A percentile compares a stretch with the other conserved stretches of the same genome.
Conservation (phyloP, 257 asterid genomes). For the Solanum pinnatisectum region DNA sequence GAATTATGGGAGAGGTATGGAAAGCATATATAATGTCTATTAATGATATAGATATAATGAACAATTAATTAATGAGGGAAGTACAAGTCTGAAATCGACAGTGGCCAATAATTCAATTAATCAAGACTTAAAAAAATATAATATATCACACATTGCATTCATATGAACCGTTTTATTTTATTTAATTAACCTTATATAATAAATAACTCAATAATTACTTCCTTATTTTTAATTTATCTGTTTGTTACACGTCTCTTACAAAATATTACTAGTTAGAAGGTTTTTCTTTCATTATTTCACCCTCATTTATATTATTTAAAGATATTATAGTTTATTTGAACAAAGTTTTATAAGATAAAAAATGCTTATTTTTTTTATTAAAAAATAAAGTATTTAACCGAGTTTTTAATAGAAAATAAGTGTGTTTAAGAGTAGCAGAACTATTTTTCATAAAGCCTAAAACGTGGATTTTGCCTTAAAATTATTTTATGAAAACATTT, state of each 20-base stretch:
- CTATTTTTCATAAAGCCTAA: too few species aligned
- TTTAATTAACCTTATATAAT: background rate
- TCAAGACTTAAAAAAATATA: background rate
- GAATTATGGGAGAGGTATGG: background rate
- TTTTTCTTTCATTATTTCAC: background rate
- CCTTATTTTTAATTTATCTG: background rate
- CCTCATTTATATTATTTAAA: background rate
- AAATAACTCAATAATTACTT: background rate
- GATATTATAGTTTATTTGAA: too few species aligned
- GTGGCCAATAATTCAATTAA: background rate
- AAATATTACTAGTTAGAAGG: background rate
- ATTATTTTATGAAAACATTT: too few species aligned
- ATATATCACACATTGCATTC: background rate
- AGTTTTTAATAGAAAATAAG: too few species aligned
- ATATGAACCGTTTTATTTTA: background rate
- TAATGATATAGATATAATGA: background rate
- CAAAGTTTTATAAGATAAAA: too few species aligned
- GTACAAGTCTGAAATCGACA: background rate
- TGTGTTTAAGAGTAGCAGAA: too few species aligned
- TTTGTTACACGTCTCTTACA: background rate
- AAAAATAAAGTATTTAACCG: too few species aligned
- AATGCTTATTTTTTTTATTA: background rate
- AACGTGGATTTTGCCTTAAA: too few species aligned
- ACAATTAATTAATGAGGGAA: background rate
- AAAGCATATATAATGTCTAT: background rate